phyloP scores from a whole-genome alignment of 2,329 filamentous ascomycete genomes.

The Amauroascus verrucosus region DNA sequence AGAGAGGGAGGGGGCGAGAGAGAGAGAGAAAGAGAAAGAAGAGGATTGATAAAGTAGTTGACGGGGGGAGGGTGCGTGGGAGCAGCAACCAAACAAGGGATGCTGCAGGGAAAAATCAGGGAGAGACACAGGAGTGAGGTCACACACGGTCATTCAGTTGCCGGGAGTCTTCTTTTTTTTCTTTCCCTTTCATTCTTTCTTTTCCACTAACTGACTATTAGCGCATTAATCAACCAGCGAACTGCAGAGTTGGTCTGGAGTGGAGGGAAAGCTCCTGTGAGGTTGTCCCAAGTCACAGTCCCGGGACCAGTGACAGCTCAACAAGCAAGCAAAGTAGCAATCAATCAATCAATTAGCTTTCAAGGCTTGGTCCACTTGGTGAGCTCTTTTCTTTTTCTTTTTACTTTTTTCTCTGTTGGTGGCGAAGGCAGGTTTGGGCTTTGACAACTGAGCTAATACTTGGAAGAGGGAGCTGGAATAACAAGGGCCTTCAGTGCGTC shows the following conservation, averaged over 20 bases:
- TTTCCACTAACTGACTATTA: background rate
- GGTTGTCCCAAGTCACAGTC: too few relatives aligned
- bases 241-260: too few relatives aligned
- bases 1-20: background rate
- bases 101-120: background rate
- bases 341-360: background rate
- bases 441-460: too few relatives aligned
- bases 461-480: too few relatives aligned
- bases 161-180: too few relatives aligned
- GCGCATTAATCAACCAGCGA: too few relatives aligned
- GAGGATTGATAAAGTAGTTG: too few relatives aligned
- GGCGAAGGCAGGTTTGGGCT: too few relatives aligned
- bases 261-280: too few relatives aligned
- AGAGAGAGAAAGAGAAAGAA: background rate
- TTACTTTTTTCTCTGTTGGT: background rate
- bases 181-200: too few relatives aligned
- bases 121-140: background rate
- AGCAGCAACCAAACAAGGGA: background rate
- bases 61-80: background rate
- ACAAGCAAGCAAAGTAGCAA: background rate
- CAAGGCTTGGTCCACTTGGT: background rate
- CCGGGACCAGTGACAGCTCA: conserved; percentile 1
- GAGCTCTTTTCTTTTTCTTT: background rate
- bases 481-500: too few relatives aligned
- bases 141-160: background rate